Evolutionary conservation across 139 green algal genomes (phyloP), one percentile per base, ranked within the genome.

Genomic region (Chlamydomonas incerta): DNA sequence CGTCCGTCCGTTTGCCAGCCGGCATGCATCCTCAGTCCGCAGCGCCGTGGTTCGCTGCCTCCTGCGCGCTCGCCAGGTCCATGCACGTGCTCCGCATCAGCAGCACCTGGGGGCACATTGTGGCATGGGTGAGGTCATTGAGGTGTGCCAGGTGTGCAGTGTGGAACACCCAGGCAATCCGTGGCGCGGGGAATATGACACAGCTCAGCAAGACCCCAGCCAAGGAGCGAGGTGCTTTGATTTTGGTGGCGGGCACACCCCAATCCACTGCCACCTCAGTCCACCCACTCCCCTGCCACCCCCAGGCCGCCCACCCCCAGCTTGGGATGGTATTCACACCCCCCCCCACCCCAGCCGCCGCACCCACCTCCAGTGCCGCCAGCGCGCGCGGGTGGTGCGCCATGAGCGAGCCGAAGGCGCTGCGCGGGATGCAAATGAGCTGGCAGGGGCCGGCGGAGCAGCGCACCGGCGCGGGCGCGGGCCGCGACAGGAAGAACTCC

Each of bases 401-500:
- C 80, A 87, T 66, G 10, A 90, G 72, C 58, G 28, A 4, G n/a
- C 33, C 29, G 18, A 81, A 63, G 11, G 80, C 52, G 28, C 15
- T 15, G 23, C 72, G 82, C 18, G 65, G 29, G 34, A 90, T 28
- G 17, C 20, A 13, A 58, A 87, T 60, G 65, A 88, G 47, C 72
- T 80, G 74, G 24, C 31, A 63, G 58, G 41, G 71, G 60, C 50
- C 28, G 1, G 55, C 80, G 41, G 52, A 50, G 57, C 62, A 80
- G 60, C 63, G 47, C 11, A 87, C 77, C 35, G 88, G 72, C 52
- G 72, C 58, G 17, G 74, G 57, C 9, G 82, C 70, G 47, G 88
- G 77, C 29, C 79, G 76, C 17, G n/a, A 21, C 62, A 91, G 77
- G 77, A 87, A 89, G 77, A 91, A 89, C 67, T 88, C 88, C 35